These are phyloP conservation scores for Oidium heveae DNA, from an alignment of 2,329 filamentous ascomycete species.

Conservation along the genomic window DNA sequence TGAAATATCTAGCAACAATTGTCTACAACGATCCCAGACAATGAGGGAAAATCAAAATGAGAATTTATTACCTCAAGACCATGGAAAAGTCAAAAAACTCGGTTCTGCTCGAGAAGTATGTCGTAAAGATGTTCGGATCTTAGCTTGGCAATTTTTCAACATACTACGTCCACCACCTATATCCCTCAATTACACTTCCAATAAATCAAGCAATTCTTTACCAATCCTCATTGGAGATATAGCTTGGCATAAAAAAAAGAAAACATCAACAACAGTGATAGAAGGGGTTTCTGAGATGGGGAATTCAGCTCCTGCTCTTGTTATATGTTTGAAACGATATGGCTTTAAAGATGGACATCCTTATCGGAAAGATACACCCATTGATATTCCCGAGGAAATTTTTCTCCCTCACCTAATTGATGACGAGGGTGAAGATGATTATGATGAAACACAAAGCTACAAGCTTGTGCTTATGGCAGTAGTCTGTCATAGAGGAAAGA, in stretches of 20 bases:
- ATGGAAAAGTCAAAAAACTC: conserved; percentile 16
- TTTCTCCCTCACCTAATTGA: conserved; percentile 76
- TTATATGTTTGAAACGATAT: conserved; percentile 83
- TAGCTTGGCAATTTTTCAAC: conserved; percentile 93
- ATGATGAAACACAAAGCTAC: conserved; percentile 57
- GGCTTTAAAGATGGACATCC: conserved; percentile 46
- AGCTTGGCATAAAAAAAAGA: conserved; percentile 59
- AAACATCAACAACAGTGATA: not conserved
- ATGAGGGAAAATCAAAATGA: conserved; percentile 1
- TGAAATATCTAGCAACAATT: not conserved
- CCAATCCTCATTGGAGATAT: conserved; percentile 14
- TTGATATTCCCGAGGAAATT: conserved; percentile 78
- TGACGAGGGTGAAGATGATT: conserved; percentile 36
- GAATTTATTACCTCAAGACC: conserved; percentile 11
- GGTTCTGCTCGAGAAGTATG: conserved; percentile 12
- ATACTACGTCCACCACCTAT: conserved; percentile 44
- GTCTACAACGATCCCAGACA: not conserved
- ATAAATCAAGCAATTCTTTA: not conserved
- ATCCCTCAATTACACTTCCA: not conserved
- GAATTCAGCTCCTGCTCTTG: conserved; percentile 57
- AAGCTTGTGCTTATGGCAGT: conserved; percentile 79
- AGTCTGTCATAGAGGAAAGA: conserved; percentile 73
- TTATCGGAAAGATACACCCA: conserved; percentile 49
- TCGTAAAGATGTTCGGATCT: conserved; percentile 72
- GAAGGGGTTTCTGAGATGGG: not conserved